A percentile compares a stretch with the other conserved stretches of the same genome.
Conservation (phyloP, 192 early-diverging fungal species). For the Chytriomyces confervae region DNA sequence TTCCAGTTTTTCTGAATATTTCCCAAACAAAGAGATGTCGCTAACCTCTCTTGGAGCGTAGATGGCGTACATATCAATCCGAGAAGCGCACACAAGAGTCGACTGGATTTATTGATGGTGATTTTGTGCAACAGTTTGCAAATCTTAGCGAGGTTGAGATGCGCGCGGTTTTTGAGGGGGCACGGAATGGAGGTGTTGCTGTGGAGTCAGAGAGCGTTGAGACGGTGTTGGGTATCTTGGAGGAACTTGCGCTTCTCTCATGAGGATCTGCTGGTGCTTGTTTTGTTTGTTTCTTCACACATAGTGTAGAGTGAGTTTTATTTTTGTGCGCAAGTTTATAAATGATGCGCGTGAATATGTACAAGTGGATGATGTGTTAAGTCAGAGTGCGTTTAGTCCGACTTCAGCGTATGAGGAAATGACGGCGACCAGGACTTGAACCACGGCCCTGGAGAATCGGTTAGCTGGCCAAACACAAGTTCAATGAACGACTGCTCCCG, state of each 20-base stretch:
- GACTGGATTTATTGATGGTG: constrained; percentile 84
- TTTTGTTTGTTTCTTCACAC: not conserved
- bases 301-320: not conserved
- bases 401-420: constrained; percentile 35
- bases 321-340: not conserved
- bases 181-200: constrained; percentile 39
- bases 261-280: not conserved
- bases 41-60: not conserved
- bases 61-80: constrained; percentile 71
- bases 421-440: constrained; percentile 31
- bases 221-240: constrained; percentile 23
- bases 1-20: not conserved
- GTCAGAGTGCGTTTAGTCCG: constrained; percentile 35
- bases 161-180: constrained; percentile 37
- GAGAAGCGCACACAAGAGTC: constrained; percentile 52
- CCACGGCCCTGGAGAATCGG: constrained; percentile 29
- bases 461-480: too few species aligned
- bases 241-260: constrained; percentile 21
- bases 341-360: not conserved
- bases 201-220: constrained; percentile 35
- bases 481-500: not conserved
- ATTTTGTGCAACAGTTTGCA: constrained; percentile 85
- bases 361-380: not conserved
- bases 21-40: too few species aligned
- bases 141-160: constrained; percentile 59